Evolutionary conservation across 352 stramenopile genomes (phyloP), one percentile per base, ranked within the genome.

Genomic region (Pelagophyceae sp.): DNA sequence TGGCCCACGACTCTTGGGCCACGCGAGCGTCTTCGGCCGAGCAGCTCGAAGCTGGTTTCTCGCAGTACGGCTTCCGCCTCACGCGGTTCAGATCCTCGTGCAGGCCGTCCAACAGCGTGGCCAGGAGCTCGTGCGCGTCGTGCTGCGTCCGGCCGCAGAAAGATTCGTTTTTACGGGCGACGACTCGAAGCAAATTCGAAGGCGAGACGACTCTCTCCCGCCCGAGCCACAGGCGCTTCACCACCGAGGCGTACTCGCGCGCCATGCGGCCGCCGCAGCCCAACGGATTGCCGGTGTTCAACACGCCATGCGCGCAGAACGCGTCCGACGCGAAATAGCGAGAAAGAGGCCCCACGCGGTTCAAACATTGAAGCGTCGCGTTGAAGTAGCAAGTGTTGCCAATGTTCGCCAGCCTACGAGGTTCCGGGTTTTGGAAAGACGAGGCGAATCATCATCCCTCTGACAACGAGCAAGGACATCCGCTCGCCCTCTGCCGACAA

Each of bases 101-200:
- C 0, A 94, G 79, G 78, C 88, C 89, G 80, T 94, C 90, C 0
- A 94, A 83, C 25, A 94, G 80, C 1, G 88, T 86, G 19, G 91
- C 88, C 76, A 94, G 91, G 67, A 93, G 92, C 72, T 94, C 89
- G 76, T 96, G 91, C 38, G 89, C 85, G 75, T 96, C 91, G 76
- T 96, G 91, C 80, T 96, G 91, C 78, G 93, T 86, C 78, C 92
- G 95, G 20, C 91, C 91, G 6, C 87, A 90, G 76, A 96, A 95
- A 72, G 92, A 88, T 17, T 88, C 87, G 2, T 87, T 87, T 64
- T 90, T 91, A 72, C 92, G 92, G 29, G 87, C 90, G 35, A 94
- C 87, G 31, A 40, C 31, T 19, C 38, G 61, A 37, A 81, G 79
- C 32, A 83, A 80, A 11, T 77, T 85, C 25, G 81, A 82, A 0